Evolutionary conservation across 2,329 filamentous ascomycete species (phyloP), one percentile per base, ranked within the genome.

Genomic region (Nemania bipapillata): DNA sequence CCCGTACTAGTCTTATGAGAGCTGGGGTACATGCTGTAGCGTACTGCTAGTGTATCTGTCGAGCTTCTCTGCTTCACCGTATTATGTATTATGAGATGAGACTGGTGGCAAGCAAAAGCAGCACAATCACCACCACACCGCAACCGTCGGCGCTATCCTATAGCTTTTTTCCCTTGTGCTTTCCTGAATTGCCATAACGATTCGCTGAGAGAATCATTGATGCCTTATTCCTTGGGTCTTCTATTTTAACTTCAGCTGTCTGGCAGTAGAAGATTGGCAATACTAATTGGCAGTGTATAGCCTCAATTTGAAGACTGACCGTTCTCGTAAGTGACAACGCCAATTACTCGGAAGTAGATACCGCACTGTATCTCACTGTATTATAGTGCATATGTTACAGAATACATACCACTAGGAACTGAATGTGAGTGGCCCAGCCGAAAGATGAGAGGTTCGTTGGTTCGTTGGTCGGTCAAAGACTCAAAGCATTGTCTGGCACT

Each of bases 51-150:
- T 52, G 26, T 17, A 28, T n/a, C 49, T n/a, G 58, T 32, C 17
- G 59, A 66, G 45, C 58, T 28, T 50, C 35, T 63, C 54, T 56
- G 47, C 60, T 52, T 68, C 65, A 68, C 65, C 65, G 65, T 64
- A 59, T 60, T 26, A 40, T 37, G 54, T 22, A 24, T 63, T 5
- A 20, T 30, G 60, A 50, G 40, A 49, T 24, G 45, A 55, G 56
- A 52, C 50, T 54, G 32, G 47, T 17, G 60, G 20, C 49, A 24
- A 58, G 47, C 12, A 50, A 12, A 55, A 24, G 35, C 32, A 63
- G 47, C 12, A 50, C 42, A 11, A 40, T 6, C n/a, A 45, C 4
- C 57, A 57, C 17, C 56, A 60, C 50, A 60, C 63, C 57, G 42
- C 52, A 53, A 52, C 53, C 22, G n/a, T 32, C 17, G 47, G 3